Evolutionary conservation across 2,329 filamentous ascomycete genomes (phyloP).

Genomic region (Didymella segeticola): DNA sequence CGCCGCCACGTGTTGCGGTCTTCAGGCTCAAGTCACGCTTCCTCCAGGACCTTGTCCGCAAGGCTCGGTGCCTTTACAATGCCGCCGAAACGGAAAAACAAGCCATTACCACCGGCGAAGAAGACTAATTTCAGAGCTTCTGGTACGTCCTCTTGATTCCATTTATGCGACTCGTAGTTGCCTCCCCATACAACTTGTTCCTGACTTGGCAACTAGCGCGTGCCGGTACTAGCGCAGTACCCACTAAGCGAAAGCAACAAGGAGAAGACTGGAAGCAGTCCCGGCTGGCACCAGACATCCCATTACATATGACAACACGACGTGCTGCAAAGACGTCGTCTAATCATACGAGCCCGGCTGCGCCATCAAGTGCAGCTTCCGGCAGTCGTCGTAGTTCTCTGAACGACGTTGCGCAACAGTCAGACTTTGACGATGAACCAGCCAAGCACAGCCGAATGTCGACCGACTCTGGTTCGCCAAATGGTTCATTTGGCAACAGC

Average conservation of each 20-base stretch:
- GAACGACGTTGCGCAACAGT: constrained; percentile 41
- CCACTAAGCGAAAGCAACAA: constrained; percentile 37
- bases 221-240: constrained; percentile 10
- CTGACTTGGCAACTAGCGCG: constrained; percentile 44
- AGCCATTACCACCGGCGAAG: constrained; percentile 15
- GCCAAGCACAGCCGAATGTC: constrained; percentile 49
- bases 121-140: constrained; percentile 19
- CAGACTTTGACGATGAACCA: constrained; percentile 45
- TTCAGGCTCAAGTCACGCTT: not conserved
- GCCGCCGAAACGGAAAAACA: constrained; percentile 45
- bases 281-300: constrained; percentile 55
- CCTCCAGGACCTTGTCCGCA: not conserved
- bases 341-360: constrained; percentile 44
- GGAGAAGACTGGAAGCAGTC: constrained; percentile 31
- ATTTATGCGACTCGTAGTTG: constrained; percentile 17
- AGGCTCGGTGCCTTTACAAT: constrained; percentile 27
- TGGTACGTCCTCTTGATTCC: constrained; percentile 26
- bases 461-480: constrained; percentile 48
- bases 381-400: constrained; percentile 51
- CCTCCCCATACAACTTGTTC: constrained; percentile 38
- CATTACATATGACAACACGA: constrained; percentile 59
- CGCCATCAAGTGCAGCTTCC: constrained; percentile 43
- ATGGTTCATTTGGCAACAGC: constrained; percentile 40
- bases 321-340: constrained; percentile 50
- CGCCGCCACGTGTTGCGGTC: not conserved